Percentiles rank a stretch among this genome's conserved stretches.
phyloP scores from a whole-genome alignment of 2,329 filamentous ascomycete genomes.

The Penicillium sp. region DNA sequence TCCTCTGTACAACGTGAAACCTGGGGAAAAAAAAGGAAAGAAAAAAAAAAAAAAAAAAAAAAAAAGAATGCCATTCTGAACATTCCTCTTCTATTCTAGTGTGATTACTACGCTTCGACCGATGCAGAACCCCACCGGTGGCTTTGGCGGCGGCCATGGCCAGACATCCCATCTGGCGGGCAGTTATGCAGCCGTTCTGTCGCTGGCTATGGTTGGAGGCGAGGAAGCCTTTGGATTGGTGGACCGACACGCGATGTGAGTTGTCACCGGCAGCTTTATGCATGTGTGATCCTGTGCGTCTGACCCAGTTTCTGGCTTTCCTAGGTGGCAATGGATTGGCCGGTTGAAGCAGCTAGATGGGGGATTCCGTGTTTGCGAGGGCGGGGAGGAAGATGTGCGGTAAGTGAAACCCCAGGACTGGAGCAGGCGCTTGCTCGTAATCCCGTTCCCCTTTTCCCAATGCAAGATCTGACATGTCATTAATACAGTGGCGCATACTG shows the following conservation, averaged over 20 bases:
- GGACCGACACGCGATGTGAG: constrained; percentile 71
- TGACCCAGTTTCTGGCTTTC: constrained; percentile 18
- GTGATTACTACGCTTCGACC: constrained; percentile 71
- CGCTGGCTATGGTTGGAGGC: constrained; percentile 74
- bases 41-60: background rate
- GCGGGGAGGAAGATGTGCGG: constrained; percentile 91
- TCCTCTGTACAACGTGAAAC: background rate
- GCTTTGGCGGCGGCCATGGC: constrained; percentile 91
- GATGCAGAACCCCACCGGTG: constrained; percentile 78
- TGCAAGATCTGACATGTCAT: constrained; percentile 18
- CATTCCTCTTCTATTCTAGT: constrained; percentile 31
- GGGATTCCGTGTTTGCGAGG: constrained; percentile 81
- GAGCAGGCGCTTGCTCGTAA: background rate
- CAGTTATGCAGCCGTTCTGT: constrained; percentile 79
- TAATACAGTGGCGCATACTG: constrained; percentile 78
- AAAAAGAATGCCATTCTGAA: background rate
- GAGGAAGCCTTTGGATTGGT: constrained; percentile 70
- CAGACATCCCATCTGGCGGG: constrained; percentile 86
- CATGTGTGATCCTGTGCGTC: constrained; percentile 9
- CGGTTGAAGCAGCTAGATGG: constrained; percentile 81
- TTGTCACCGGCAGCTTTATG: constrained; percentile 12
- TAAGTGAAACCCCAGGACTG: constrained; percentile 41
- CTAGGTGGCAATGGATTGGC: constrained; percentile 79
- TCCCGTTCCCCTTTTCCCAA: constrained; percentile 6
- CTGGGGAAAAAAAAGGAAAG: background rate